Evolutionary conservation across 2,329 filamentous ascomycete genomes (phyloP).

Genomic region (Trichophyton equinum): DNA sequence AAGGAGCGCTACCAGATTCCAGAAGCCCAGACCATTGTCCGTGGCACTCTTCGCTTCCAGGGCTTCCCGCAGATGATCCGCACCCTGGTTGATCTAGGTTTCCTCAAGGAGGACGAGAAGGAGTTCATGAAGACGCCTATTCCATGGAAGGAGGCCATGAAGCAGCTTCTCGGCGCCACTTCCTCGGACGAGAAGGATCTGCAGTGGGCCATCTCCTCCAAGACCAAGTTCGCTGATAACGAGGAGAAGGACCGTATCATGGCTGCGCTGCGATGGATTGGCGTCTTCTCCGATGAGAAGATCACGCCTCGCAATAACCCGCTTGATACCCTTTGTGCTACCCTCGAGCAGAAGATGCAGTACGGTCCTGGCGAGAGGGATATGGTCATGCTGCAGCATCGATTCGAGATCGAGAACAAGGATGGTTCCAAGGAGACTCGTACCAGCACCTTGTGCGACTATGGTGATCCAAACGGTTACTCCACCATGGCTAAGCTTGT

Average conservation of each 20-base stretch:
- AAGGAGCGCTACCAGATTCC: conserved; percentile 82
- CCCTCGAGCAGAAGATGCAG: conserved; percentile 83
- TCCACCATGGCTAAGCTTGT: conserved; percentile 75
- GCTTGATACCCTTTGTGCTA: conserved; percentile 81
- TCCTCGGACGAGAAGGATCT: conserved; percentile 59
- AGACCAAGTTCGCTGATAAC: conserved; percentile 56
- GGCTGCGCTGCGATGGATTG: conserved; percentile 58
- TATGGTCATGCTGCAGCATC: conserved; percentile 53
- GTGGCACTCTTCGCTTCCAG: conserved; percentile 72
- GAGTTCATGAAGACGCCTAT: conserved; percentile 54
- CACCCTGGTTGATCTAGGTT: conserved; percentile 76
- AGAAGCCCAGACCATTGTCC: conserved; percentile 75
- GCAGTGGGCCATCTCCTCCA: conserved; percentile 57
- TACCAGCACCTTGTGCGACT: conserved; percentile 70
- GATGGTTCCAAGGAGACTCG: conserved; percentile 65
- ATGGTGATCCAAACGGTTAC: conserved; percentile 68
- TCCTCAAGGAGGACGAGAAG: conserved; percentile 60
- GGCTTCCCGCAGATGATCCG: conserved; percentile 88
- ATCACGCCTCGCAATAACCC: conserved; percentile 65
- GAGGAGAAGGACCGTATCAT: conserved; percentile 61
- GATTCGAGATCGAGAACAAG: conserved; percentile 69
- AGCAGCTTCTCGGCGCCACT: conserved; percentile 58
- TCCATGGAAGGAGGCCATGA: conserved; percentile 74
- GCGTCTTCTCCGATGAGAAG: conserved; percentile 53
- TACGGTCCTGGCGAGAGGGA: conserved; percentile 74